Base-by-base conservation (phyloP, 2,329 filamentous ascomycete genomes). In the Penicillium sp. region DNA sequence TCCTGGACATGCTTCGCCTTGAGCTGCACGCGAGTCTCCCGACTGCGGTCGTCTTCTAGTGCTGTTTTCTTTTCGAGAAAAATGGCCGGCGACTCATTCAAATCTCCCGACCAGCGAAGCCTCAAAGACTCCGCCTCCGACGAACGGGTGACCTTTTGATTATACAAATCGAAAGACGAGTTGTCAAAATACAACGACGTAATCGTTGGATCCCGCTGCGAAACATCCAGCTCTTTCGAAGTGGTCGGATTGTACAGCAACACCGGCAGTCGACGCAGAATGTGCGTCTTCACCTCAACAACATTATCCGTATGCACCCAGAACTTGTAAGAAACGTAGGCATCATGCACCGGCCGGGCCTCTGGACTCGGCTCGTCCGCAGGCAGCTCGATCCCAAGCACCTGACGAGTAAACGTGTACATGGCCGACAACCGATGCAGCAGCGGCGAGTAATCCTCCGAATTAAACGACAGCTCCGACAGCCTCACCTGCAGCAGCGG, bases 111-210 rank as follows among this genome's bases (percentile, higher is more conserved):
- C 94, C 94, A 99, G 42, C 94, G 83, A 59, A 97, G 79, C 8
- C 94, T 86, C 50, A 99, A 74, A 23, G 93, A 97, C 2, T 89
- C 85, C 6, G 91, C 90, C 66, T 91, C 86, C 1, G 84, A 80
- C 59, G 86, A 80, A 61, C 87, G 84, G 59, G 89, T 86, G 21
- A 97, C 86, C 76, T 97, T 97, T 65, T 88, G 83, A 14, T 84
- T 84, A 74, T 97, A 99, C 9, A 97, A 81, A 14, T 88, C 83
- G 72, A 99, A 97, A 62, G 87, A 86, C 42, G 84, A 80, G 69
- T 87, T 96, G 73, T 99, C 94, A 67, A 97, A 96, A 76, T 99
- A 99, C 40, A 99, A 84, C 24, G 93, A 97, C 16, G 92, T 97
- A 63, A 97, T 89, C 51, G 90, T 89, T 5, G 94, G 94, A 66